Base-by-base conservation (phyloP, 176 grass and related monocot genomes). In the Phragmites australis region DNA sequence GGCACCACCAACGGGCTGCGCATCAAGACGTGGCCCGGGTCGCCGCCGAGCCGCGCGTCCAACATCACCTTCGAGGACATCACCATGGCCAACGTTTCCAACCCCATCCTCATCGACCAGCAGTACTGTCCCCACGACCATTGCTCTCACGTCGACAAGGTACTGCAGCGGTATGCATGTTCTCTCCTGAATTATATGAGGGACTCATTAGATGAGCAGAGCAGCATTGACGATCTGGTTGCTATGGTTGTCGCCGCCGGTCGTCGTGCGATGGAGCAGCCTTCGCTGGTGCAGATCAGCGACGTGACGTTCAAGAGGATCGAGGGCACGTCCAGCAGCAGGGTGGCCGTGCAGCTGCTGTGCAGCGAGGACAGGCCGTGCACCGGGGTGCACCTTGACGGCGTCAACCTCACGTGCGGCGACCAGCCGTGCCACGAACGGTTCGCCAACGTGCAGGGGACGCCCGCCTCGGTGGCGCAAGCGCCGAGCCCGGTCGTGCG, bases 91-190 rank as follows among this genome's bases (percentile, higher is more conserved):
- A 50, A 63, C 74, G 88, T 91, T 40, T 61, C 80, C 58, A 97
- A 93, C 66, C 90, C 93, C 69, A 85, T 97, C 80, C 60, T 97
- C 55, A 89, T 97, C 43, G 93, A 97, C 79, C 90, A 97, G 82
- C 10, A 22, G 0, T 97, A 97, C 78, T 91, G 88, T 83, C 88
- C 90, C 2, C 52, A 83, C 39, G 18, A 52, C 19, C 43, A 8
- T 6, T 97, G 93, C 85, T 8, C 58, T 43, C 16, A 27, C 77
- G 29, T 31, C 55, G 34, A 2, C 39, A 75, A 83, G 78, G 77
- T 79, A 26, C 8, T n/a, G n/a, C n/a, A n/a, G n/a, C n/a, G n/a
- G n/a, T n/a, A n/a, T n/a, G n/a, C n/a, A n/a, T n/a, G n/a, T n/a
- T n/a, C n/a, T n/a, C n/a, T n/a, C n/a, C n/a, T n/a, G n/a, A n/a